These are phyloP conservation scores for Lavandula angustifolia DNA, from an alignment of 257 asterid genomes.

Conservation along the genomic window DNA sequence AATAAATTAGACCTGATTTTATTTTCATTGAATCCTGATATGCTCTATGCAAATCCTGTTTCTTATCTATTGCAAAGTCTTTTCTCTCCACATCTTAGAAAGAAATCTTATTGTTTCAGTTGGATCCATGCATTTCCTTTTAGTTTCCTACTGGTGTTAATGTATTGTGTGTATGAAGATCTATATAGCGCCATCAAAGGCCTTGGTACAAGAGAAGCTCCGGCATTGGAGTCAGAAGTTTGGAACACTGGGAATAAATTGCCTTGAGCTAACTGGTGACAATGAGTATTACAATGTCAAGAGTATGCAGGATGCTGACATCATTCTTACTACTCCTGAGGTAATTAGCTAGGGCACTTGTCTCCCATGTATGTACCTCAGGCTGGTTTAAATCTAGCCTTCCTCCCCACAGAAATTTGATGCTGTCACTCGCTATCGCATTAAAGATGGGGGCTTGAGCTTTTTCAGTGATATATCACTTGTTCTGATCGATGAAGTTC, in stretches of 20 bases:
- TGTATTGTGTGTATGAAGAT: slow-evolving; percentile 51
- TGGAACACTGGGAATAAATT: slow-evolving; percentile 71
- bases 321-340: slow-evolving; percentile 98
- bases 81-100: slow-evolving; percentile 1
- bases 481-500: slow-evolving; percentile 96
- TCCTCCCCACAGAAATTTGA: slow-evolving; percentile 73
- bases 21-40: not conserved
- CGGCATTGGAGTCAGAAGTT: slow-evolving; percentile 85
- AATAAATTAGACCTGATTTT: slow-evolving; percentile 1
- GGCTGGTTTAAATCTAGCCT: slow-evolving; percentile 26
- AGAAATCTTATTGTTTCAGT: slow-evolving; percentile 21
- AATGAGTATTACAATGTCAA: slow-evolving; percentile 64
- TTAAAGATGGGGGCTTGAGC: slow-evolving; percentile 89
- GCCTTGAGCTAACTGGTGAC: slow-evolving; percentile 96
- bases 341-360: slow-evolving; percentile 39
- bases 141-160: slow-evolving; percentile 25
- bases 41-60: slow-evolving; percentile 4
- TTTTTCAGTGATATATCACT: slow-evolving; percentile 93
- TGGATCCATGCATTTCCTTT: slow-evolving; percentile 12
- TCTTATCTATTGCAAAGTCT: slow-evolving; percentile 22
- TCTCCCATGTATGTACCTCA: slow-evolving; percentile 29
- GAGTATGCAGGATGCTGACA: slow-evolving; percentile 86
- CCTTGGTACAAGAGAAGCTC: slow-evolving; percentile 93
- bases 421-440: slow-evolving; percentile 89
- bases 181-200: slow-evolving; percentile 96